Conservation (phyloP, 208 protist genomes). For the Porcisia hertigi region DNA sequence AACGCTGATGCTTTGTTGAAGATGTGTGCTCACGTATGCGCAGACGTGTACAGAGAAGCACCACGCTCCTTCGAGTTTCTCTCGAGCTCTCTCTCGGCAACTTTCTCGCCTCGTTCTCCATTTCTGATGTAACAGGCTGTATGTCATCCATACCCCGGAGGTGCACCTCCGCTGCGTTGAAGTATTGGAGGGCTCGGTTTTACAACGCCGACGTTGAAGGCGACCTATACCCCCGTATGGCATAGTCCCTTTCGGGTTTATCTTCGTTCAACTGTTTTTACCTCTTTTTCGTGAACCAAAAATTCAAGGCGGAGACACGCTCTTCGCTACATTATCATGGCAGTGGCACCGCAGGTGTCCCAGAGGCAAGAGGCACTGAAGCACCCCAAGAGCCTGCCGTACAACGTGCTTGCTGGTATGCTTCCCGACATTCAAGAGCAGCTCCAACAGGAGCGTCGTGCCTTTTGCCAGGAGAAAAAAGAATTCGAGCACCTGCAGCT, state of each 20-base stretch:
- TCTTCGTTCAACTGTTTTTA: too few relatives aligned
- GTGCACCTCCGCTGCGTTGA: neutral
- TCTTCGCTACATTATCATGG: neutral
- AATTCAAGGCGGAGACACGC: neutral
- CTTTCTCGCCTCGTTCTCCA: neutral
- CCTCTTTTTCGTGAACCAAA: neutral
- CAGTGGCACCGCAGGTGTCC: neutral
- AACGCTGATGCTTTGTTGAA: neutral
- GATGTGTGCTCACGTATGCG: neutral
- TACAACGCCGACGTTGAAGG: neutral
- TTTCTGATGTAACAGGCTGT: neutral
- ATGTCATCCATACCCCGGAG: neutral
- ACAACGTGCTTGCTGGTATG: conserved; percentile 88
- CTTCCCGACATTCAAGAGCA: conserved; percentile 2
- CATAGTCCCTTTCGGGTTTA: neutral
- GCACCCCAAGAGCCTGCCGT: neutral
- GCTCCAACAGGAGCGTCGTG: conserved; percentile 8
- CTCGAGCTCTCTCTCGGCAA: neutral
- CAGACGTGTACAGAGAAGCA: neutral
- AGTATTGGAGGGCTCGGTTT: neutral
- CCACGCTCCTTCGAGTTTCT: neutral
- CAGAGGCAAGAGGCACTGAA: neutral
- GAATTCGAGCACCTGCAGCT: neutral
- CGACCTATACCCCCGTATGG: neutral
- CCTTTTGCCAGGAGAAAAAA: neutral